Base-by-base conservation (phyloP, 192 early-diverging fungal genomes). In the Podila epicladia region DNA sequence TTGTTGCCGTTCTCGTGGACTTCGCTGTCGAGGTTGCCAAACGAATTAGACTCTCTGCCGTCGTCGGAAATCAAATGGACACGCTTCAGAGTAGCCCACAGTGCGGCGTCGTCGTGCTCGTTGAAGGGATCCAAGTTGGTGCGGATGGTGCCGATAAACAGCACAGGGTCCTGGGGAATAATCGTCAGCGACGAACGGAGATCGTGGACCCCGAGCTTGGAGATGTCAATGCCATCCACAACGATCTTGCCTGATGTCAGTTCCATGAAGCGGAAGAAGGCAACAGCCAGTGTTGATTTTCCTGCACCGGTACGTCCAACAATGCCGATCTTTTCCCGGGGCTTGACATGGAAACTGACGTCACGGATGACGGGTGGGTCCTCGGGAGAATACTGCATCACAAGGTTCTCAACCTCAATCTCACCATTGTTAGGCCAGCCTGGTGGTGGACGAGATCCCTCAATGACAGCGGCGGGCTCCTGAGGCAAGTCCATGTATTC, bases 201-300 rank as follows among this genome's bases (percentile, higher is more conserved):
- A 57, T 96, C 93, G 67, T 95, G 87, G 20, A 97, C 83, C n/a
- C 93, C 91, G 53, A 97, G 82, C 1, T 67, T 83, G 2, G 91
- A 83, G 51, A 97, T 93, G 75, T 97, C 92, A 61, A 96, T 82
- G 55, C 86, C 90, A 58, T 98, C 97, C 28, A 98, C 87, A 0
- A 71, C 37, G 62, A 98, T 95, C 57, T 68, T 66, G 22, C 95
- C 95, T 12, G 85, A 71, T 3, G 88, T 78, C 1, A 91, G 83
- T 69, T 95, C 94, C 63, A 96, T 84, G 51, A 98, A 92, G n/a
- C 95, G 89, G 74, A 96, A 89, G 31, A 97, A 87, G 0, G 94
- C 87, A 63, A 95, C 84, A 9, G 91, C 89, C 53, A 97, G 65
- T 0, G 93, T 93, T 24, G 92, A 93, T 61, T 91, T 91, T 64